phyloP scores from a whole-genome alignment of 1,284 basidiomycete species.

The Puccinia polysora region DNA sequence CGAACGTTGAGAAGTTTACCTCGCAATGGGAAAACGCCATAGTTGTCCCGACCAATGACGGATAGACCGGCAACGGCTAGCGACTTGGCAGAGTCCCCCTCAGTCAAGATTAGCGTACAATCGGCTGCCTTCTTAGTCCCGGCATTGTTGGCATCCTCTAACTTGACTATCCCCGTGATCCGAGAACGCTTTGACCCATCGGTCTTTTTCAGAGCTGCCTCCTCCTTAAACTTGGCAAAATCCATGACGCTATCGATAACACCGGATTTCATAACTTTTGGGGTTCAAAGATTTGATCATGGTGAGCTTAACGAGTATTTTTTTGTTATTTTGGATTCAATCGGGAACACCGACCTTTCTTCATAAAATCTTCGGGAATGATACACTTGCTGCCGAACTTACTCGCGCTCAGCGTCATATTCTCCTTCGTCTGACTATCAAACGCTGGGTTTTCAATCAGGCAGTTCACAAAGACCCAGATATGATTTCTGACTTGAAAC shows the following conservation, averaged over 20 bases:
- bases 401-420: slow-evolving; percentile 75
- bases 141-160: slow-evolving; percentile 96
- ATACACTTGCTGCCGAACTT: slow-evolving; percentile 88
- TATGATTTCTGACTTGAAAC: slow-evolving; percentile 90
- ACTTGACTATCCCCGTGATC: slow-evolving; percentile 83
- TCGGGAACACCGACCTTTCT: slow-evolving; percentile 67
- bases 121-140: slow-evolving; percentile 73
- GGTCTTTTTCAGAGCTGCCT: slow-evolving; percentile 90
- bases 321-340: neutral
- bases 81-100: slow-evolving; percentile 98
- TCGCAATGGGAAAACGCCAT: slow-evolving; percentile 94
- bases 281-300: neutral
- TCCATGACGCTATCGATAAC: slow-evolving; percentile 89
- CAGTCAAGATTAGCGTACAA: slow-evolving; percentile 94
- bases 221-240: slow-evolving; percentile 95
- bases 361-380: slow-evolving; percentile 87
- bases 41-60: slow-evolving; percentile 93
- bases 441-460: slow-evolving; percentile 97
- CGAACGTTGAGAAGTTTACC: slow-evolving; percentile 97
- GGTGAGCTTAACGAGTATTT: neutral
- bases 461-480: slow-evolving; percentile 97
- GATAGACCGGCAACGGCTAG: slow-evolving; percentile 89
- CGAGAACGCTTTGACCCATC: slow-evolving; percentile 89
- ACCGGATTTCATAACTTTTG: slow-evolving; percentile 74
- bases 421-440: slow-evolving; percentile 99